Percentiles rank a stretch among this genome's conserved stretches.
phyloP scores from a whole-genome alignment of 805 yeast genomes.

The Starmerella floris region DNA sequence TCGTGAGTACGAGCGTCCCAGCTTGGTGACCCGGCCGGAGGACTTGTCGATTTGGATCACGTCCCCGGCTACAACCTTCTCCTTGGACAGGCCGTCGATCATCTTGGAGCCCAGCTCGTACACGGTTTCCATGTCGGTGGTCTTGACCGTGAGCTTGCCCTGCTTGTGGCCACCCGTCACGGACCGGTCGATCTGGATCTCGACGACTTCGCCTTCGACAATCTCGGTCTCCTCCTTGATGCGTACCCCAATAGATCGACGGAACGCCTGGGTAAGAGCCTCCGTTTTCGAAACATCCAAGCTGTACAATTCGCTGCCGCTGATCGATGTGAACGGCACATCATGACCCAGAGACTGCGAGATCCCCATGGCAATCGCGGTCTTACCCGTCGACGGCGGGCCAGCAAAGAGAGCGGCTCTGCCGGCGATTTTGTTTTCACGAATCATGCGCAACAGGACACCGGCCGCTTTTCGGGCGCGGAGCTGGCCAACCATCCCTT shows the following conservation, averaged over 20 bases:
- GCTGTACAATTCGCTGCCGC: slow-evolving; percentile 87
- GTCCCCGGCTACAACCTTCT: slow-evolving; percentile 93
- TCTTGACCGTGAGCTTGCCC: slow-evolving; percentile 91
- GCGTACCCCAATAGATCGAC: slow-evolving; percentile 88
- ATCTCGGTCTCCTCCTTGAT: slow-evolving; percentile 95
- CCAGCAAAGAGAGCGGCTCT: slow-evolving; percentile 93
- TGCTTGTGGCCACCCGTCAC: slow-evolving; percentile 97
- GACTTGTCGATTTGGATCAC: slow-evolving; percentile 92
- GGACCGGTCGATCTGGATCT: slow-evolving; percentile 83
- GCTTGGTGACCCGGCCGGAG: slow-evolving; percentile 80
- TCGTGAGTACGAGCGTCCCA: slow-evolving; percentile 91
- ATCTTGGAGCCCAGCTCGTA: slow-evolving; percentile 88
- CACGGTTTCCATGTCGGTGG: slow-evolving; percentile 97
- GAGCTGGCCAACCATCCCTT: slow-evolving; percentile 96
- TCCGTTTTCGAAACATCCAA: slow-evolving; percentile 91
- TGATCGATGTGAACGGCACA: slow-evolving; percentile 90
- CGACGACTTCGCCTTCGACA: slow-evolving; percentile 98
- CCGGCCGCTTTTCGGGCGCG: slow-evolving; percentile 96
- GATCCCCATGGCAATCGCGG: slow-evolving; percentile 91
- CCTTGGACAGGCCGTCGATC: slow-evolving; percentile 89
- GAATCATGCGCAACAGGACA: slow-evolving; percentile 80
- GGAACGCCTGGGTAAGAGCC: slow-evolving; percentile 88
- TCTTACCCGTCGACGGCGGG: slow-evolving; percentile 97
- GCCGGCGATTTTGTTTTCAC: slow-evolving; percentile 90
- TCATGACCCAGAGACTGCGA: slow-evolving; percentile 41